phyloP scores from a whole-genome alignment of 176 grass and related monocot species.

The Oryza glumipatula region DNA sequence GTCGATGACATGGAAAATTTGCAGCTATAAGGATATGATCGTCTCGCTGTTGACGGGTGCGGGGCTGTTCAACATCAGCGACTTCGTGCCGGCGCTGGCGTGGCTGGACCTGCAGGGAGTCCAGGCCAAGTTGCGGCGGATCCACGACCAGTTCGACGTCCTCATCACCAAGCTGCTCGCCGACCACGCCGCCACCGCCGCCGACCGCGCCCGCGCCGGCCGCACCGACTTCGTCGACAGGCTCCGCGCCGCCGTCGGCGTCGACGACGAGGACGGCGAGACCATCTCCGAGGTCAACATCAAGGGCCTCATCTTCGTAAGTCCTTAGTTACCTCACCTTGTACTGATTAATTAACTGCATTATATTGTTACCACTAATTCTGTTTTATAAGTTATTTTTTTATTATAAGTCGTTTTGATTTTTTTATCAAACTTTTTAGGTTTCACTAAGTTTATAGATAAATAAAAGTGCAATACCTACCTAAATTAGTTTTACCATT shows the following conservation, averaged over 20 bases:
- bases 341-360: too few species aligned
- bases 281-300: constrained; percentile 81
- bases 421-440: too few species aligned
- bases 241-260: constrained; percentile 51
- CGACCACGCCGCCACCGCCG: constrained; percentile 65
- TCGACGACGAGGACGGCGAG: constrained; percentile 61
- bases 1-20: too few species aligned
- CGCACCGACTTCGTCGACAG: constrained; percentile 73
- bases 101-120: constrained; percentile 83
- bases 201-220: constrained; percentile 53
- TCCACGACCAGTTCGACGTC: constrained; percentile 71
- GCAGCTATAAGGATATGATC: constrained; percentile 89
- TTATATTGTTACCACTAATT: too few species aligned
- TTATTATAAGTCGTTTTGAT: too few species aligned
- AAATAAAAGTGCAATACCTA: too few species aligned
- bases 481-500: too few species aligned
- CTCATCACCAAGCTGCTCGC: constrained; percentile 78
- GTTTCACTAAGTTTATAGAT: too few species aligned
- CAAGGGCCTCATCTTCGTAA: constrained; percentile 94
- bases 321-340: too few species aligned
- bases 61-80: constrained; percentile 82
- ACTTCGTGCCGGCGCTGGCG: constrained; percentile 82
- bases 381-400: too few species aligned
- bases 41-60: constrained; percentile 71
- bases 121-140: constrained; percentile 65